A percentile compares a stretch with the other conserved stretches of the same genome.
phyloP scores from a whole-genome alignment of 139 green algal genomes.

The Nannochloris sp. region DNA sequence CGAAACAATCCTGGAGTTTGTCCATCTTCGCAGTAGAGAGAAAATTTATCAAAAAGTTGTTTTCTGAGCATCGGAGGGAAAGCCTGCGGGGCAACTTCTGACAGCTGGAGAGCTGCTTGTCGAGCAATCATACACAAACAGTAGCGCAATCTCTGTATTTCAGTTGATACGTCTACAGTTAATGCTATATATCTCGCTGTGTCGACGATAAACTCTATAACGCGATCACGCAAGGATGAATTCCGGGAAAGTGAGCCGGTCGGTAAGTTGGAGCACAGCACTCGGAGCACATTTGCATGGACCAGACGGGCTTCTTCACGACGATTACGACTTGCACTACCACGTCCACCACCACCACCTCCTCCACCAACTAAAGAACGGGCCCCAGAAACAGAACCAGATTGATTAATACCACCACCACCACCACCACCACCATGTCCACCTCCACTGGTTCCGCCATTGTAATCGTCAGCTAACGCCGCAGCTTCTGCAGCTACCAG shows the following conservation, averaged over 20 bases:
- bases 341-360: constrained; percentile 21
- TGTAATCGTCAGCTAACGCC: constrained; percentile 48
- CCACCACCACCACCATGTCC: no score
- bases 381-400: constrained; percentile 16
- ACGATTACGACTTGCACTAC: constrained; percentile 1
- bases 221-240: constrained; percentile 23
- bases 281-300: constrained; percentile 49
- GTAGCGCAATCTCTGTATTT: constrained; percentile 51
- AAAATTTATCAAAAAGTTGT: constrained; percentile 48
- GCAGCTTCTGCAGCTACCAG: constrained; percentile 46
- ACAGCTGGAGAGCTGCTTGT: constrained; percentile 17
- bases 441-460: constrained; percentile 3
- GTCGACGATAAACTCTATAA: constrained; percentile 67
- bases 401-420: no score
- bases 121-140: constrained; percentile 49
- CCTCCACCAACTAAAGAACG: no score
- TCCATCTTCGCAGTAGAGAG: constrained; percentile 50
- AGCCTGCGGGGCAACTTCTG: neutral
- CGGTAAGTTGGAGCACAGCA: constrained; percentile 40
- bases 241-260: constrained; percentile 27
- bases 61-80: constrained; percentile 26
- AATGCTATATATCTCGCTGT: constrained; percentile 32
- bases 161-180: constrained; percentile 24
- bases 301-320: constrained; percentile 39
- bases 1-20: constrained; percentile 15